These are phyloP conservation scores for Aquilaria malaccensis DNA, from an alignment of 345 rosid genomes.

Conservation along the genomic window DNA sequence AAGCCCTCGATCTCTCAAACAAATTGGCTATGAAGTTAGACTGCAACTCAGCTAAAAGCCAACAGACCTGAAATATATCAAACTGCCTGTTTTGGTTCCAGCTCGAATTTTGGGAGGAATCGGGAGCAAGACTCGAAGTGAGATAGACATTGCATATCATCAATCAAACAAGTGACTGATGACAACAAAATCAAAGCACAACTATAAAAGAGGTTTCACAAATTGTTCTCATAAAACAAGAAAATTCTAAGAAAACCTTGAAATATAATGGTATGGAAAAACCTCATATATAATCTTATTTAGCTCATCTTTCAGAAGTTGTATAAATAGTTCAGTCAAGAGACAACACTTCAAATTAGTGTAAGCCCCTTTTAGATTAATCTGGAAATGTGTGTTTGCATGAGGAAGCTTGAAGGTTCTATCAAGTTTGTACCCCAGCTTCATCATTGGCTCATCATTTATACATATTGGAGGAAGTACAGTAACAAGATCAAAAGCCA, in stretches of 20 bases:
- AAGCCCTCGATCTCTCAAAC: no score
- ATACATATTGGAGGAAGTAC: slow-evolving; percentile 55
- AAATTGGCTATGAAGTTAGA: no score
- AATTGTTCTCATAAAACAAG: background rate
- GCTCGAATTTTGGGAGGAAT: no score
- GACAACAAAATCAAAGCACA: no score
- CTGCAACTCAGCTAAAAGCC: no score
- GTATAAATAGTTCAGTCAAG: slow-evolving; percentile 73
- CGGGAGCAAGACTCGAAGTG: no score
- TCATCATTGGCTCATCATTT: slow-evolving; percentile 69
- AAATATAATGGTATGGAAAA: slow-evolving; percentile 10
- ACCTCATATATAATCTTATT: slow-evolving; percentile 94
- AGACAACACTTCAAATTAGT: slow-evolving; percentile 56
- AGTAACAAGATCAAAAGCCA: slow-evolving; percentile 19
- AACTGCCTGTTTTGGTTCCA: no score
- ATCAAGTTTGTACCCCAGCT: slow-evolving; percentile 95
- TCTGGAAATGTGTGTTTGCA: slow-evolving; percentile 72
- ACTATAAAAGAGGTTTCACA: background rate
- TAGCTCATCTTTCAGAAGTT: slow-evolving; percentile 87
- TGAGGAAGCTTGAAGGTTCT: slow-evolving; percentile 78
- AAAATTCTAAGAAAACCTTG: background rate
- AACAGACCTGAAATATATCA: no score
- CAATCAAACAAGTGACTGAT: background rate
- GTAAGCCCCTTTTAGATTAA: slow-evolving; percentile 80
- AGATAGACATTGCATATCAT: no score